Conservation (phyloP, 2,329 filamentous ascomycete species). For the Volutella citrinella region DNA sequence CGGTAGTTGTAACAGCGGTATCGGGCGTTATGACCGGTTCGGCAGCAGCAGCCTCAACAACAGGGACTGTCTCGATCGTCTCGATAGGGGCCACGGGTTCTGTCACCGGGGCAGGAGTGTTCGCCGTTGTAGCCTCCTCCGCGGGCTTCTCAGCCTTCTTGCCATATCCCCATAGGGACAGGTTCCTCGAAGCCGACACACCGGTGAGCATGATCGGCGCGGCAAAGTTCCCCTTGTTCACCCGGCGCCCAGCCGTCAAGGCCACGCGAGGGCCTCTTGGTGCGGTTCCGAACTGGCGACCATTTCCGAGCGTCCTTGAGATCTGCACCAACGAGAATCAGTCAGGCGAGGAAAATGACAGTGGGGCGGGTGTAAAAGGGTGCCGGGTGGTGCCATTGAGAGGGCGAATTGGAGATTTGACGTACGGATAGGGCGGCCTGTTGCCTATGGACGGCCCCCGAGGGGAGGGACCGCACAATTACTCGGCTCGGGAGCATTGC, state of each 20-base stretch:
- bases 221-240: constrained; percentile 17
- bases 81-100: constrained; percentile 16
- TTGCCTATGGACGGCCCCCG: constrained; percentile 29
- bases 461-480: constrained; percentile 38
- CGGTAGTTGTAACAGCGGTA: constrained; percentile 22
- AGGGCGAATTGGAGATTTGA: neutral
- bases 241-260: constrained; percentile 19
- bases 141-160: constrained; percentile 21
- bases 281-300: constrained; percentile 34
- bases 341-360: no score
- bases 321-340: constrained; percentile 10
- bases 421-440: constrained; percentile 29
- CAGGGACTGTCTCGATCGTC: constrained; percentile 12
- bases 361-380: no score
- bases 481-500: constrained; percentile 46
- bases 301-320: constrained; percentile 29
- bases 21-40: constrained; percentile 19
- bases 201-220: constrained; percentile 30
- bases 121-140: constrained; percentile 16
- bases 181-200: constrained; percentile 26
- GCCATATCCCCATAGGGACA: constrained; percentile 35
- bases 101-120: constrained; percentile 12
- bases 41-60: constrained; percentile 6
- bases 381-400: constrained; percentile 9
- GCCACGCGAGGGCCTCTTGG: constrained; percentile 20